Base-by-base conservation (phyloP, 2,329 filamentous ascomycete genomes). In the Leptographium galeiforme region DNA sequence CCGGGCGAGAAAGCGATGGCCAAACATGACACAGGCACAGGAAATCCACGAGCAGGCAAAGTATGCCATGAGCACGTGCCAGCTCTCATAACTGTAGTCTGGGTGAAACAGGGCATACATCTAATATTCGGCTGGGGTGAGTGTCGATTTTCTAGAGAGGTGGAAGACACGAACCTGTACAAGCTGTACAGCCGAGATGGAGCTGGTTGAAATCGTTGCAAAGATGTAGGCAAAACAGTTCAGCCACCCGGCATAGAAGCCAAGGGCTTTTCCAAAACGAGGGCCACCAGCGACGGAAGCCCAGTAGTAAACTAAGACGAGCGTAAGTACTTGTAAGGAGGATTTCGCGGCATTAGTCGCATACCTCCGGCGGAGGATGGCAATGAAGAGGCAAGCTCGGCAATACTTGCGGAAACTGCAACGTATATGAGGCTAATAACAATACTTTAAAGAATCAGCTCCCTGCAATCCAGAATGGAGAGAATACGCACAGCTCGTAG, bases 371-470 rank as follows among this genome's bases (percentile, higher is more conserved):
- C 76, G 8, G 76, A 73, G 1, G 77, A 81, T n/a, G 79, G 79
- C 56, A 82, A 79, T 18, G 77, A 74, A 51, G 76, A 79, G 13
- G 78, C 76, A 33, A 83, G 67, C 63, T 83, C 79, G 46, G 79
- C 78, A 54, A 82, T 72, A 13, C 73, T 78, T 6, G 77, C 76
- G 0, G 76, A 77, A 30, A 82, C 71, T 50, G 76, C 65, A 69
- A 75, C 78, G 66, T 82, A 82, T 58, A 77, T 80, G 49, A 70
- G 55, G 6, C 69, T 70, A 0, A 71, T 69, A 38, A 62, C 62
- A 53, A 73, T 62, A 65, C 45, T 47, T 25, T 8, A n/a, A 34
- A 34, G 14, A 18, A 18, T 46, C 18, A 30, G 18, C 18, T 10
- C 8, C 10, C 25, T 13, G 8, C 8, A 12, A 30, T n/a, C 3